Conservation (phyloP, 306 rosid genomes). For the Oxytropis ochrocephala region DNA sequence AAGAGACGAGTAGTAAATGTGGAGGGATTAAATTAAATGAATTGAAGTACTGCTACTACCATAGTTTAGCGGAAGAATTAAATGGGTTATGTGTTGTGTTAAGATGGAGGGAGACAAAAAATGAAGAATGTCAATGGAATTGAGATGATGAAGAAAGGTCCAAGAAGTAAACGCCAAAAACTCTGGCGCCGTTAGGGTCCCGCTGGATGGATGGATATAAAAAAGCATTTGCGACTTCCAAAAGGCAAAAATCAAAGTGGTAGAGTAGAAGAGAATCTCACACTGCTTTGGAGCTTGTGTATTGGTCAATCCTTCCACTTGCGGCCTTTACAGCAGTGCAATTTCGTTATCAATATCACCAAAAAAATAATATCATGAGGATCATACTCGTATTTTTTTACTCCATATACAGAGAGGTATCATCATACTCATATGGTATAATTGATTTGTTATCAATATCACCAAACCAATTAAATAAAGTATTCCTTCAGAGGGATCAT, state of each 20-base stretch:
- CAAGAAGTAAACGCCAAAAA: constrained; percentile 26
- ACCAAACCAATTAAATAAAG: no score
- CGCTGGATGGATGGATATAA: neutral
- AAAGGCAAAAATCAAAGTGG: constrained; percentile 14
- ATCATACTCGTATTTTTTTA: no score
- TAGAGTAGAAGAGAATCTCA: constrained; percentile 29
- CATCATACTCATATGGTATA: no score
- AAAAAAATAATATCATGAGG: no score
- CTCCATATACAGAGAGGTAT: no score
- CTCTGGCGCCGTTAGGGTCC: neutral
- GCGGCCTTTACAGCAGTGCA: constrained; percentile 18
- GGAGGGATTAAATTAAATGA: neutral
- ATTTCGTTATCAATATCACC: neutral
- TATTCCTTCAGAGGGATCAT: no score
- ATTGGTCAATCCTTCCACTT: constrained; percentile 18
- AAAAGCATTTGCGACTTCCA: constrained; percentile 24
- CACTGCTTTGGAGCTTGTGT: constrained; percentile 14
- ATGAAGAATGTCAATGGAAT: constrained; percentile 24
- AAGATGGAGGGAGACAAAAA: neutral
- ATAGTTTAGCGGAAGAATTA: neutral
- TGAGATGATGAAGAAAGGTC: neutral
- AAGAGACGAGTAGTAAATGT: neutral
- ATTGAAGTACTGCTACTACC: neutral
- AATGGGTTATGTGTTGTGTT: neutral
- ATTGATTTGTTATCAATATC: no score